These are phyloP conservation scores for Balansia obtecta DNA, from an alignment of 2,329 filamentous ascomycete genomes.

Conservation along the genomic window DNA sequence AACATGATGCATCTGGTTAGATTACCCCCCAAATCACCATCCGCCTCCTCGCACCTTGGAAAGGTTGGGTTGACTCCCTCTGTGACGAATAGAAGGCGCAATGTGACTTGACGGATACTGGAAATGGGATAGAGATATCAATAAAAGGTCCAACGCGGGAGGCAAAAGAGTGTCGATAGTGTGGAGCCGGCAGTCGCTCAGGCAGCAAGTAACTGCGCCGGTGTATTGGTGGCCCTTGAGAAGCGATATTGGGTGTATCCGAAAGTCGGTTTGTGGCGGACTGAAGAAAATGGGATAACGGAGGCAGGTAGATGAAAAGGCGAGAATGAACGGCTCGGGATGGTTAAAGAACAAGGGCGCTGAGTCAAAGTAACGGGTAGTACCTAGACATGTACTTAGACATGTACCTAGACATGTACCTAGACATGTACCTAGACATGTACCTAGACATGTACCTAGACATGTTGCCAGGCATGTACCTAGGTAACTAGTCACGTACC, in stretches of 20 bases:
- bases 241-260: background rate
- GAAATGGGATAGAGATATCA: background rate
- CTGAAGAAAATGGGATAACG: background rate
- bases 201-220: background rate
- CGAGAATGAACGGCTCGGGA: background rate
- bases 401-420: too few relatives aligned
- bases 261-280: background rate
- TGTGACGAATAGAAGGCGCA: background rate
- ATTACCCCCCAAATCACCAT: conserved; percentile 16
- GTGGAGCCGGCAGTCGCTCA: background rate
- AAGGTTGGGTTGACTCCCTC: background rate
- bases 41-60: conserved; percentile 20
- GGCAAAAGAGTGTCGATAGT: background rate
- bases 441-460: too few relatives aligned
- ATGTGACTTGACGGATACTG: background rate
- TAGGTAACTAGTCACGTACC: too few relatives aligned
- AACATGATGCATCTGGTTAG: conserved; percentile 22
- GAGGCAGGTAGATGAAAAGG: background rate
- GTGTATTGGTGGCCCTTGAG: background rate
- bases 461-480: too few relatives aligned
- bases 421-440: too few relatives aligned
- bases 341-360: background rate
- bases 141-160: background rate
- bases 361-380: background rate
- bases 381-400: too few relatives aligned